Percentiles rank a stretch among this genome's conserved stretches.
phyloP scores from a whole-genome alignment of 306 rosid genomes.

The Medicago ruthenica region DNA sequence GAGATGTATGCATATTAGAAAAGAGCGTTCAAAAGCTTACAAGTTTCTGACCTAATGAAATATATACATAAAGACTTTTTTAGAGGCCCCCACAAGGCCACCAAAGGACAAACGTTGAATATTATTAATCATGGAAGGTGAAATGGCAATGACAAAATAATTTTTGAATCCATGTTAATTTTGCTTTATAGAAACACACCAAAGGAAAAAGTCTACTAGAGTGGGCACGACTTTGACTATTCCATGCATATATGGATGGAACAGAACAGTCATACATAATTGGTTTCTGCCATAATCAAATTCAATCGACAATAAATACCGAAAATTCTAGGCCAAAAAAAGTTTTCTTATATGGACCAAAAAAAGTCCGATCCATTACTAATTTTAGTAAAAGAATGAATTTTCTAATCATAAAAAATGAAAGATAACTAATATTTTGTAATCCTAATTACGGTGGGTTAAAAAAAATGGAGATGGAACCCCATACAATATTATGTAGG shows the following conservation, averaged over 20 bases:
- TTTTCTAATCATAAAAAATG: too few relatives aligned
- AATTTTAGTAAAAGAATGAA: too few relatives aligned
- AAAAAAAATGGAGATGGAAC: too few relatives aligned
- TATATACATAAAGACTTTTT: neutral
- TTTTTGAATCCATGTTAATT: conserved; percentile 37
- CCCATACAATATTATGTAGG: too few relatives aligned
- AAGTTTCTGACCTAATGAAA: conserved; percentile 44
- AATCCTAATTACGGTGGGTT: too few relatives aligned
- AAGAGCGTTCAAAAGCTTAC: conserved; percentile 31
- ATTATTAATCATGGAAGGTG: conserved; percentile 43
- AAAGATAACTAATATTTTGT: too few relatives aligned
- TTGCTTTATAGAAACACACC: conserved; percentile 18
- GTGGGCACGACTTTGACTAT: conserved; percentile 63
- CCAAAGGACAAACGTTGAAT: conserved; percentile 28
- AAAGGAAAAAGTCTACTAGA: conserved; percentile 52
- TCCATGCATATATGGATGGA: conserved; percentile 7
- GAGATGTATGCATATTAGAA: conserved; percentile 11
- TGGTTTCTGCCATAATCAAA: neutral
- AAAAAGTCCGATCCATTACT: too few relatives aligned
- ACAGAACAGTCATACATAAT: neutral
- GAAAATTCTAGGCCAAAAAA: neutral
- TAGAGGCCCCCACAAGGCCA: neutral
- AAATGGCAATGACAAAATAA: conserved; percentile 50
- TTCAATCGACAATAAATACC: neutral
- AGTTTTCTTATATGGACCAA: too few relatives aligned